phyloP scores from a whole-genome alignment of 2,329 filamentous ascomycete species.

The Aciculosporium take region DNA sequence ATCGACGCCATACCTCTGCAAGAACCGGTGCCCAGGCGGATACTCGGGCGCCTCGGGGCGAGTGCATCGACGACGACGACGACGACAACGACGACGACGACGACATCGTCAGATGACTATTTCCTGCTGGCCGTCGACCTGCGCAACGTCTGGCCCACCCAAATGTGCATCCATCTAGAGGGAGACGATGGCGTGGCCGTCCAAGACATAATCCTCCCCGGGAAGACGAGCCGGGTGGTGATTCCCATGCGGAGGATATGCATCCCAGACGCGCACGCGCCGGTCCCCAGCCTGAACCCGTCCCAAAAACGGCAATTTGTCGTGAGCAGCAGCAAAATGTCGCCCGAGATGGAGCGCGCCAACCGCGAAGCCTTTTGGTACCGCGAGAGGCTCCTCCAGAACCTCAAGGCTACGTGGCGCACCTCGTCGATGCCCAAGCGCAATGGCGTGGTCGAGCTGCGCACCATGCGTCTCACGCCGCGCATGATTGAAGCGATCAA shows the following conservation, averaged over 20 bases:
- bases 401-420: conserved; percentile 58
- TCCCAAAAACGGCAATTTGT: conserved; percentile 85
- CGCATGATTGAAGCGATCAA: conserved; percentile 75
- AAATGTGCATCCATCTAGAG: conserved; percentile 52
- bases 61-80: conserved; percentile 11
- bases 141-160: conserved; percentile 78
- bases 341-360: conserved; percentile 63
- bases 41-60: conserved; percentile 38
- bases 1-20: conserved; percentile 67
- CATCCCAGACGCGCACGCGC: conserved; percentile 59
- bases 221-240: conserved; percentile 59
- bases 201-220: conserved; percentile 46
- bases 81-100: conserved; percentile 11
- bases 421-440: conserved; percentile 37
- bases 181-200: conserved; percentile 34
- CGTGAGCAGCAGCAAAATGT: conserved; percentile 65
- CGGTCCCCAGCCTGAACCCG: conserved; percentile 68
- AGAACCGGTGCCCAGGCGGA: conserved; percentile 44
- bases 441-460: conserved; percentile 58
- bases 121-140: conserved; percentile 74
- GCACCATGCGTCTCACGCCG: conserved; percentile 56
- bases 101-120: conserved; percentile 41
- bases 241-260: conserved; percentile 64
- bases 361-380: conserved; percentile 85
- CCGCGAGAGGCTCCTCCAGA: conserved; percentile 62